Percentiles rank a stretch among this genome's conserved stretches.
phyloP scores from a whole-genome alignment of 108 stramenopile species.

The Pseudonitzschia delicatissima region DNA sequence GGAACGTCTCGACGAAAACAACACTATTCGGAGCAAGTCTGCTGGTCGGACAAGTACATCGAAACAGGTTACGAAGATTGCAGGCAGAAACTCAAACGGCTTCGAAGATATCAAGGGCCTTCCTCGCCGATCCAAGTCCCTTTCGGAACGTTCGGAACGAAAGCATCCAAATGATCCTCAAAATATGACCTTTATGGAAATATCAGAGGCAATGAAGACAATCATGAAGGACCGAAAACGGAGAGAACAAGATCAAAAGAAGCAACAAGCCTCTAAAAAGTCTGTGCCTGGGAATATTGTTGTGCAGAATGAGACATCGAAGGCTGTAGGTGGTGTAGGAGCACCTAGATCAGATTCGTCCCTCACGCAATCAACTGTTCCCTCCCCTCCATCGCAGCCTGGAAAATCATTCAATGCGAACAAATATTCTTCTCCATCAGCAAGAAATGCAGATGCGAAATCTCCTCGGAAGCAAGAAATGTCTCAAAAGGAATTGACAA shows the following conservation, averaged over 20 bases:
- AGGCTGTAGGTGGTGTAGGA: neutral
- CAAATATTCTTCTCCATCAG: neutral
- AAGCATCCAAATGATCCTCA: too few relatives aligned
- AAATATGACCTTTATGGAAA: neutral
- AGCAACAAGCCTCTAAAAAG: neutral
- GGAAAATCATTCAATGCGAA: neutral
- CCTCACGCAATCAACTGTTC: neutral
- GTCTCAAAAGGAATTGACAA: neutral
- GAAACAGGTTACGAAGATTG: neutral
- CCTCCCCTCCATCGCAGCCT: too few relatives aligned
- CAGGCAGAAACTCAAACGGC: neutral
- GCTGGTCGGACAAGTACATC: slow-evolving; percentile 5
- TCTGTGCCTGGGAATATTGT: neutral
- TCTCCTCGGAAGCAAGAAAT: neutral
- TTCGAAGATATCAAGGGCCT: neutral
- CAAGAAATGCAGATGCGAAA: neutral
- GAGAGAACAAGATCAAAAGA: neutral
- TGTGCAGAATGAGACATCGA: neutral
- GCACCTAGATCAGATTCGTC: neutral
- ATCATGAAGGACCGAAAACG: neutral
- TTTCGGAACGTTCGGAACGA: neutral
- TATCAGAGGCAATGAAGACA: neutral
- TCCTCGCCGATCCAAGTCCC: slow-evolving; percentile 1
- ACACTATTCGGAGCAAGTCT: neutral
- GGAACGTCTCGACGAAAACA: slow-evolving; percentile 27